Evolutionary conservation across 306 rosid genomes (phyloP).

Genomic region (Alnus glutinosa): DNA sequence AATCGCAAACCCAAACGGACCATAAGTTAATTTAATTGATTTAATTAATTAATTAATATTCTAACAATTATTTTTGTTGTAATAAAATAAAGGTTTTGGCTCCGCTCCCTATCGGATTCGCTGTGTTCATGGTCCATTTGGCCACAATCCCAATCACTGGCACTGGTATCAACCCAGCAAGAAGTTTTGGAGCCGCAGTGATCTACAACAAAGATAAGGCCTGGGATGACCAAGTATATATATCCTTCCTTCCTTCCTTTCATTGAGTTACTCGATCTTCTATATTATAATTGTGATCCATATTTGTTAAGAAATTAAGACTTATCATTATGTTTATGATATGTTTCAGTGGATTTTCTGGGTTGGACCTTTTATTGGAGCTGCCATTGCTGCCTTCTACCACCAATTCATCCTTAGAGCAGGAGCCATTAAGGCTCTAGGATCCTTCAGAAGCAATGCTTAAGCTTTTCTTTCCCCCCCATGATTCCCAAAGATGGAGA

Average conservation of each 20-base stretch:
- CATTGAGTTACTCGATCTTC: too few species aligned
- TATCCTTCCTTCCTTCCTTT: not conserved
- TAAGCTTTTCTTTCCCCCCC: conserved; percentile 27
- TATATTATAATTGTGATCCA: too few species aligned
- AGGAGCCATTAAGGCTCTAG: conserved; percentile 84
- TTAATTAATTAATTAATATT: too few species aligned
- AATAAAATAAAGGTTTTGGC: conserved; percentile 65
- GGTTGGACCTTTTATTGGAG: conserved; percentile 93
- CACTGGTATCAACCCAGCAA: conserved; percentile 94
- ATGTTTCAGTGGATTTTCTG: conserved; percentile 85
- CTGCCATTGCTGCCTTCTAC: conserved; percentile 82
- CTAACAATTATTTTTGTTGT: not conserved
- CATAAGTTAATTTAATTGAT: too few species aligned
- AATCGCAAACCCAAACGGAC: too few species aligned
- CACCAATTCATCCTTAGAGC: conserved; percentile 81
- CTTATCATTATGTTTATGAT: not conserved
- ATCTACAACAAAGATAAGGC: conserved; percentile 63
- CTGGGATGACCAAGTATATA: conserved; percentile 85
- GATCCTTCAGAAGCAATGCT: conserved; percentile 93
- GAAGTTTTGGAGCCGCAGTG: conserved; percentile 95
- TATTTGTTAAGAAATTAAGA: too few species aligned
- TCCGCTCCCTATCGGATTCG: conserved; percentile 96
- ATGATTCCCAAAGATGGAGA: conserved; percentile 7
- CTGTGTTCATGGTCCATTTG: conserved; percentile 96
- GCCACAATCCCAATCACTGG: conserved; percentile 95